A percentile compares a stretch with the other conserved stretches of the same genome.
Evolutionary conservation across 257 asterid genomes (phyloP).

Genomic region (Salvia splendens): DNA sequence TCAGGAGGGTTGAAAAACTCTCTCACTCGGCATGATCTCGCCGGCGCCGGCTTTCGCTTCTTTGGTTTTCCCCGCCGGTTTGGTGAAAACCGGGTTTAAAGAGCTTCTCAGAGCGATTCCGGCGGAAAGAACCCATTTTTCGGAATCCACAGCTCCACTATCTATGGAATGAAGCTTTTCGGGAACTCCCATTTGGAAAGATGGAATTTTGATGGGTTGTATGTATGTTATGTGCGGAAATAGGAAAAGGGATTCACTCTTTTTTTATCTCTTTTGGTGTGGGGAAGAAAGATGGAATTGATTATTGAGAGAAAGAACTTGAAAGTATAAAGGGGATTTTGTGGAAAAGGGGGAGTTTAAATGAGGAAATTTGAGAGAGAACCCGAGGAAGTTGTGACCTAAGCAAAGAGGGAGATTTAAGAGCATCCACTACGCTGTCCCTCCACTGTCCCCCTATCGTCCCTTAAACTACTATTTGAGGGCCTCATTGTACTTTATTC

Average conservation of each 20-base stretch:
- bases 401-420: slow-evolving; percentile 28
- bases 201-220: slow-evolving; percentile 22
- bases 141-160: slow-evolving; percentile 28
- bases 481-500: no score
- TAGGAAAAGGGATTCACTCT: slow-evolving; percentile 17
- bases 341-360: slow-evolving; percentile 29
- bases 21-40: slow-evolving; percentile 36
- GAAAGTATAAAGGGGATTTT: slow-evolving; percentile 25
- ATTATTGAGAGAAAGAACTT: slow-evolving; percentile 40
- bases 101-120: slow-evolving; percentile 32
- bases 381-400: slow-evolving; percentile 44
- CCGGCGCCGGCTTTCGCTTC: slow-evolving; percentile 40
- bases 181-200: slow-evolving; percentile 38
- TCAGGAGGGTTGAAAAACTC: slow-evolving; percentile 54
- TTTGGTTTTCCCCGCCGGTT: slow-evolving; percentile 33
- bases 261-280: slow-evolving; percentile 2
- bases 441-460: no score
- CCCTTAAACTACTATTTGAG: no score
- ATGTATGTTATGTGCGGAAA: slow-evolving; percentile 21
- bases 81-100: slow-evolving; percentile 43
- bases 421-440: no score
- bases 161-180: slow-evolving; percentile 38
- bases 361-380: slow-evolving; percentile 24
- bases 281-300: slow-evolving; percentile 40
- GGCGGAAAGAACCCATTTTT: slow-evolving; percentile 41